Evolutionary conservation across 2,329 filamentous ascomycete genomes (phyloP), one percentile per base, ranked within the genome.

Genomic region (Trichoderma hamatum): DNA sequence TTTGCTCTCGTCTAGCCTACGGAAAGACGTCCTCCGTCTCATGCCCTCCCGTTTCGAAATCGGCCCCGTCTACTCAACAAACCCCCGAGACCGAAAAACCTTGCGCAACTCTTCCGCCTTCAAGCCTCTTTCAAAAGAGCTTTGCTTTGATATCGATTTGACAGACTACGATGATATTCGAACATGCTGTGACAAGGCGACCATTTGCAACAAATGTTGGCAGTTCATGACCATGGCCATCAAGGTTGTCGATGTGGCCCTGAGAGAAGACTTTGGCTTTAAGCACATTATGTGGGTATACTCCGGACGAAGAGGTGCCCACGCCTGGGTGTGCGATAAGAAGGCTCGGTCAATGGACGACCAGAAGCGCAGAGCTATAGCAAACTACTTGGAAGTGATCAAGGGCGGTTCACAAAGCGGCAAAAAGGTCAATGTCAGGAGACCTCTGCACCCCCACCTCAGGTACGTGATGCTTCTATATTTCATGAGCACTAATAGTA

Each of bases 61-160:
- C 75, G 96, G 96, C 0, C 96, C 96, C n/a, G 92, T 97, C 60
- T 99, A 99, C 82, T 93, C 87, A 64, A 92, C 94, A 58, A 97
- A 98, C 78, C 96, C 96, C 0, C 91, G 94, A 74, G 96, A 99
- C 75, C 90, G 95, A 76, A 99, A 98, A 82, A 90, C 90, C 0
- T 81, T 98, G 39, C 89, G 91, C 65, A 95, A 94, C 79, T 87
- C 90, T 43, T 88, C 89, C 59, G 89, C 92, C 10, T 97, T 99
- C 82, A 91, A 90, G 72, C 95, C 96, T 0, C 80, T 97, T 36
- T 87, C 92, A 68, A 99, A 99, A 79, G 96, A 99, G 79, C 84
- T 99, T 49, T 97, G 97, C 75, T 98, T 99, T 80, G 96, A 99
- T 90, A 98, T 99, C 75, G 96, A 99, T 87, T 87, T 99, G 87